Evolutionary conservation across 164 flowering plant species (phyloP).

Genomic region (Nelumbo lutea): DNA sequence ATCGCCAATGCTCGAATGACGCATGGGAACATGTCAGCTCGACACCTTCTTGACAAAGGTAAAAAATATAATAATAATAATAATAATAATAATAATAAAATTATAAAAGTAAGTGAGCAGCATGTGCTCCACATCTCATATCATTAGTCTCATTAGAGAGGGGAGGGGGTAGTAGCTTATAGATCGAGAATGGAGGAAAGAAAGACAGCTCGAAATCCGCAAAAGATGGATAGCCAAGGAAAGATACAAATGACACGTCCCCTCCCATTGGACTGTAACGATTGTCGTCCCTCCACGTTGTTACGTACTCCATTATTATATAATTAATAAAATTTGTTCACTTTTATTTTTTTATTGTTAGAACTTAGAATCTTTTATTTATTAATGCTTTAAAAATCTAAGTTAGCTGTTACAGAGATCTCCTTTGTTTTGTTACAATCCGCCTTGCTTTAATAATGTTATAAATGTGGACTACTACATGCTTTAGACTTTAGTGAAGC

Average conservation of each 20-base stretch:
- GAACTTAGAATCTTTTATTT: neutral
- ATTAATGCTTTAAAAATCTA: neutral
- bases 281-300: neutral
- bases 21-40: too few relatives aligned
- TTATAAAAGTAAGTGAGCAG: too few relatives aligned
- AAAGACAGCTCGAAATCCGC: neutral
- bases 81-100: too few relatives aligned
- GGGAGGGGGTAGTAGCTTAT: neutral
- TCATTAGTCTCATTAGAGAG: too few relatives aligned
- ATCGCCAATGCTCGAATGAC: too few relatives aligned
- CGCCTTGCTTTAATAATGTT: neutral
- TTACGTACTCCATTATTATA: too few relatives aligned
- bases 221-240: neutral
- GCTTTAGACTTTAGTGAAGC: neutral
- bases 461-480: neutral
- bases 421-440: neutral
- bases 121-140: too few relatives aligned
- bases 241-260: neutral
- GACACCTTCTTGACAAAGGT: too few relatives aligned
- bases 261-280: neutral
- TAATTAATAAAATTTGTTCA: neutral
- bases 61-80: too few relatives aligned
- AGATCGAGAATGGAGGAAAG: neutral
- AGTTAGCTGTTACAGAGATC: neutral
- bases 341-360: neutral